Base-by-base conservation (phyloP, 2,329 filamentous ascomycete genomes). In the Cladophialophora chaetospira region DNA sequence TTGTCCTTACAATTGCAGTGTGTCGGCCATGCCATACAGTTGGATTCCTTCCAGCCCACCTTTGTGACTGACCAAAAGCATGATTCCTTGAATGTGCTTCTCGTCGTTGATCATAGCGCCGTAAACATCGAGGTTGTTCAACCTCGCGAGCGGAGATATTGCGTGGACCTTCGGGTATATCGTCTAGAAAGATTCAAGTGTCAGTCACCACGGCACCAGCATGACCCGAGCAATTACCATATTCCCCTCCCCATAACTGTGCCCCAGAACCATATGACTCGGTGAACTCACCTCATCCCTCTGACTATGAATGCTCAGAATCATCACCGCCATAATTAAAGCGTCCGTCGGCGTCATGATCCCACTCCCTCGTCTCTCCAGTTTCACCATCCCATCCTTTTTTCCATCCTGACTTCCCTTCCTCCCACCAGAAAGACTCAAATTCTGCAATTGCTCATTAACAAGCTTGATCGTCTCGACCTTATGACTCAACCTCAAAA, bases 21-120 rank as follows among this genome's bases (percentile, higher is more conserved):
- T 63, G 36, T 63, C 61, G 8, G 61, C 58, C 46, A 63, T 38
- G 11, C 57, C 58, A 40, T 57, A 63, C 28, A 58, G 19, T 17
- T 58, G 25, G 6, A 63, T 17, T 8, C 33, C 48, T 9, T 57
- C 54, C 11, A 63, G 48, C 1, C 61, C 61, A 11, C 61, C 58
- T 28, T 53, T 60, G 23, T 57, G 47, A 36, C 38, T 25, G n/a
- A 63, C 43, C 48, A 63, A 21, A 5, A 51, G 51, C 43, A 58
- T 38, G n/a, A 63, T 54, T 8, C 43, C 55, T 15, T 40, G 46
- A 8, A 61, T 40, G 36, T 63, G 61, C 33, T 54, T 44, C 38
- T 62, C 60, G 26, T 58, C 58, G 19, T 61, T 48, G 31, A 53
- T 13, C 57, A 63, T 55, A n/a, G 28, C 52, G 19, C 61, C 61